Evolutionary conservation across 2,329 filamentous ascomycete genomes (phyloP), one percentile per base, ranked within the genome.

Genomic region (Boeremia lycopersici): DNA sequence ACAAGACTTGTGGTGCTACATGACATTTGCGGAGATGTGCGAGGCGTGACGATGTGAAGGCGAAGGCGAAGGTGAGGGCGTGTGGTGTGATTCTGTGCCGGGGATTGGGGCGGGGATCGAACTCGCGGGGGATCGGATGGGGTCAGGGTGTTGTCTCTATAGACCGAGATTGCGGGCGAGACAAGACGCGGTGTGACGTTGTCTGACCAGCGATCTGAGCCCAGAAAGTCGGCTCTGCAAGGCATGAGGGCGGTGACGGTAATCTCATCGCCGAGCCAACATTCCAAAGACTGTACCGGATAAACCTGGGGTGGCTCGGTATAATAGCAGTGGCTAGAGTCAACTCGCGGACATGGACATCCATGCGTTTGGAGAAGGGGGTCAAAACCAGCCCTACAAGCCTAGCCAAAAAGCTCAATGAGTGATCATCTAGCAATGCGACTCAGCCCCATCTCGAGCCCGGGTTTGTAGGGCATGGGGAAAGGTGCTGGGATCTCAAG

Each of bases 1-100:
- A 69, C 67, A 69, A 69, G 63, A 67, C 63, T 67, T 64, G 53
- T 65, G 58, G 67, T 69, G 67, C 67, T 69, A 69, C 67, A 69
- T 68, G 67, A 69, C 54, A 59, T 58, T 57, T 63, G 53, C 61
- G 64, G 67, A 69, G 67, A 62, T 45, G 60, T 67, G 64, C 64
- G 64, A 59, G 58, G 61, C 62, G 55, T 61, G 61, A 49, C 55
- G 56, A 40, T 57, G 57, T 59, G 48, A 36, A 44, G 54, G 57
- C 47, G 48, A 36, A 44, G 54, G 57, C 47, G 49, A 53, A 54
- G 57, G 46, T 60, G 50, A 52, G 59, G 50, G 54, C 46, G 50
- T 57, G 38, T 56, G 25, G 39, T 48, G 53, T 51, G 48, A 51
- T 44, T 56, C 33, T 43, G 53, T 52, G 52, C 52, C 52, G 53